Conservation (phyloP, 805 yeast genomes). For the Candida sanyiensis region DNA sequence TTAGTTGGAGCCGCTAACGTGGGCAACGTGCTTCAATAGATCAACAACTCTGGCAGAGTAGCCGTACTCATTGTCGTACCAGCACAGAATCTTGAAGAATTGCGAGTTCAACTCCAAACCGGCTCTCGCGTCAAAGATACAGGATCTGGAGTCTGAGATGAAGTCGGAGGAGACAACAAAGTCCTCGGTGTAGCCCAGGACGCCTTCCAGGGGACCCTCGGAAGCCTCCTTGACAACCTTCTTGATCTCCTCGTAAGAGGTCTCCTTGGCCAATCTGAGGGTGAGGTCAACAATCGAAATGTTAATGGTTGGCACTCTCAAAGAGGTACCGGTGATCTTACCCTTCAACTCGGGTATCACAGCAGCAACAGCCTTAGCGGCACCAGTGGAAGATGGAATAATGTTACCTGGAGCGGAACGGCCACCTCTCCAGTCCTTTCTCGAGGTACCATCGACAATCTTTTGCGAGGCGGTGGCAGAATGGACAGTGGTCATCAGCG, state of each 20-base stretch:
- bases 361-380: slow-evolving; percentile 96
- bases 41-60: slow-evolving; percentile 96
- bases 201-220: slow-evolving; percentile 72
- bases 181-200: slow-evolving; percentile 87
- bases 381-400: slow-evolving; percentile 95
- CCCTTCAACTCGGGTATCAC: slow-evolving; percentile 88
- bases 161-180: slow-evolving; percentile 89
- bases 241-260: slow-evolving; percentile 81
- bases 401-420: slow-evolving; percentile 95
- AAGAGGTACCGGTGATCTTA: slow-evolving; percentile 88
- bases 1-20: slow-evolving; percentile 14
- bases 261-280: slow-evolving; percentile 67
- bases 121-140: slow-evolving; percentile 87
- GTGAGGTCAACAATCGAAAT: slow-evolving; percentile 93
- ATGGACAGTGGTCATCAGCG: slow-evolving; percentile 95
- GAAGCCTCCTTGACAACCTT: slow-evolving; percentile 70
- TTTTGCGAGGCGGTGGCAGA: slow-evolving; percentile 95
- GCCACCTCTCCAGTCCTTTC: slow-evolving; percentile 98
- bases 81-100: slow-evolving; percentile 85
- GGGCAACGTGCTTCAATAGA: slow-evolving; percentile 74
- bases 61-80: slow-evolving; percentile 97
- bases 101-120: slow-evolving; percentile 83
- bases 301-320: slow-evolving; percentile 91
- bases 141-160: slow-evolving; percentile 76
- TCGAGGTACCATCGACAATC: slow-evolving; percentile 95